phyloP scores from a whole-genome alignment of 768 basidiomycete genomes.

The Gloeophyllum trabeum region DNA sequence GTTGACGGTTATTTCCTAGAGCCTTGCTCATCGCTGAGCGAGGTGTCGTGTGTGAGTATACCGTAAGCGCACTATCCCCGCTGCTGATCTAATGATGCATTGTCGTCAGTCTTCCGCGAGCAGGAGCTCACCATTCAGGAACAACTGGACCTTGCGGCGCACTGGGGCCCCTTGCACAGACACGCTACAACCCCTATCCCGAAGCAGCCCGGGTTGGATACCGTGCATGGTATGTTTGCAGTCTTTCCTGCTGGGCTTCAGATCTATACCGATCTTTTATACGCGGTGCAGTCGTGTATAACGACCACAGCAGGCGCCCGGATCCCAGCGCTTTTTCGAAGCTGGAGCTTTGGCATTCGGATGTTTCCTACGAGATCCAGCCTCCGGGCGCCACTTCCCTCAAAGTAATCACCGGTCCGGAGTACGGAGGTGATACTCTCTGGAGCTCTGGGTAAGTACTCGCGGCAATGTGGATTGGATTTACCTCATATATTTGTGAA shows the following conservation, averaged over 20 bases:
- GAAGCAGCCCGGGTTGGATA: slow-evolving; percentile 55
- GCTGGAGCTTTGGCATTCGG: slow-evolving; percentile 73
- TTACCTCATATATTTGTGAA: slow-evolving; percentile 13
- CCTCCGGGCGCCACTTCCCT: slow-evolving; percentile 76
- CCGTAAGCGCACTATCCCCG: not conserved
- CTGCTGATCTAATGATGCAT: slow-evolving; percentile 1
- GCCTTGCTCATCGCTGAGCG: slow-evolving; percentile 68
- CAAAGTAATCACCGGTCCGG: slow-evolving; percentile 59
- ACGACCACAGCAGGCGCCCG: slow-evolving; percentile 50
- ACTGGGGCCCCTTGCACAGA: slow-evolving; percentile 71
- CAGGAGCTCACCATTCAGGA: slow-evolving; percentile 60
- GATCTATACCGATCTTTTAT: too few species aligned
- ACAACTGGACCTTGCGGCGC: slow-evolving; percentile 59
- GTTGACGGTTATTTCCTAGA: slow-evolving; percentile 22
- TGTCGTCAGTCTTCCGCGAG: slow-evolving; percentile 60
- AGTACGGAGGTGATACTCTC: slow-evolving; percentile 68
- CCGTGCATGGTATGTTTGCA: slow-evolving; percentile 57
- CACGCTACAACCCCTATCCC: slow-evolving; percentile 78
- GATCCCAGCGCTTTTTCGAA: slow-evolving; percentile 58
- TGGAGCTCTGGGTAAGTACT: slow-evolving; percentile 63
- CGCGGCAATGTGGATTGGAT: not conserved
- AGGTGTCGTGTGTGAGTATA: slow-evolving; percentile 57
- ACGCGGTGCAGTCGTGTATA: slow-evolving; percentile 65
- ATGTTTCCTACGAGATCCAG: slow-evolving; percentile 75
- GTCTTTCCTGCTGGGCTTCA: too few species aligned